phyloP scores from a whole-genome alignment of 768 basidiomycete species.

The Leccinum barrowsii region DNA sequence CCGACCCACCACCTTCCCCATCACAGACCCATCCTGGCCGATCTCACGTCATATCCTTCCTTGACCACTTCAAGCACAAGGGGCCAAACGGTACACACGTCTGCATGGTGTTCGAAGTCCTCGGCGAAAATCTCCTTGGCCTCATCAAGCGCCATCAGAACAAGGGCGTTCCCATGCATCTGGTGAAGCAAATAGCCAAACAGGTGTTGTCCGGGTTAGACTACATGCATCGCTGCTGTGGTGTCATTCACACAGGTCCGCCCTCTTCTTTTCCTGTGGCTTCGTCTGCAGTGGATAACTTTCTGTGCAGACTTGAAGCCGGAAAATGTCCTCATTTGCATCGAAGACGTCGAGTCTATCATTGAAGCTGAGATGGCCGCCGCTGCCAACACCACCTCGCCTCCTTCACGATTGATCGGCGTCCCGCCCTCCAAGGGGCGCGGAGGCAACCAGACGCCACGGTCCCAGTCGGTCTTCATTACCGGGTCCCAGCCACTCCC shows the following conservation, averaged over 20 bases:
- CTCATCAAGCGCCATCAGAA: slow-evolving; percentile 98
- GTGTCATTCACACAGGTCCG: slow-evolving; percentile 91
- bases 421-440: slow-evolving; percentile 91
- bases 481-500: slow-evolving; percentile 93
- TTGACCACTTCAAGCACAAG: slow-evolving; percentile 95
- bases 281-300: slow-evolving; percentile 5
- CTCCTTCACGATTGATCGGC: slow-evolving; percentile 71
- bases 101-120: slow-evolving; percentile 99
- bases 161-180: slow-evolving; percentile 90
- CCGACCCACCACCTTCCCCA: slow-evolving; percentile 48
- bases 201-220: slow-evolving; percentile 93
- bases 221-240: slow-evolving; percentile 97
- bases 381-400: slow-evolving; percentile 31
- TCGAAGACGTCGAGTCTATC: slow-evolving; percentile 94
- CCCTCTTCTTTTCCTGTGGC: not conserved
- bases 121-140: slow-evolving; percentile 93
- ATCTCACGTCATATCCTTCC: slow-evolving; percentile 93
- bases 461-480: slow-evolving; percentile 78
- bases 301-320: slow-evolving; percentile 78
- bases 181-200: slow-evolving; percentile 96
- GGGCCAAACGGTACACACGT: slow-evolving; percentile 97
- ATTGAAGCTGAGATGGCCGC: slow-evolving; percentile 76
- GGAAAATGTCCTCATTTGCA: slow-evolving; percentile 95
- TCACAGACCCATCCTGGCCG: slow-evolving; percentile 80
- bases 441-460: slow-evolving; percentile 94